Evolutionary conservation across 495 filamentous ascomycete species (phyloP).

Genomic region (Jackrogersella multiformis): DNA sequence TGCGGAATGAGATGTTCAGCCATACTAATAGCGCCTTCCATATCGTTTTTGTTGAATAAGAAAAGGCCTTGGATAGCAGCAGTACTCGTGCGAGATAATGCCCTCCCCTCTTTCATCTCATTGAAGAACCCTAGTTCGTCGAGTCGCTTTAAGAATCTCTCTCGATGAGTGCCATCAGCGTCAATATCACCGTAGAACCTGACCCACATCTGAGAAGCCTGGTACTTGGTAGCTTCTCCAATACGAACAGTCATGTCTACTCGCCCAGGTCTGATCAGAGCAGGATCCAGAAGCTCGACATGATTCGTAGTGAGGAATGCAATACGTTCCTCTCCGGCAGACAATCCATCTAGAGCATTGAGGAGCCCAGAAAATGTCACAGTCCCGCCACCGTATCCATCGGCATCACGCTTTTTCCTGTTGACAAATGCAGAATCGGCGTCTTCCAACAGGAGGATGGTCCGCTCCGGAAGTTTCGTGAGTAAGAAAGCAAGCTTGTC

Average conservation of each 20-base stretch:
- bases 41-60: slow-evolving; percentile 89
- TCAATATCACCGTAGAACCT: slow-evolving; percentile 92
- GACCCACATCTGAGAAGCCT: slow-evolving; percentile 89
- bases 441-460: slow-evolving; percentile 89
- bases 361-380: slow-evolving; percentile 95
- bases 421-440: slow-evolving; percentile 93
- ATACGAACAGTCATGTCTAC: slow-evolving; percentile 94
- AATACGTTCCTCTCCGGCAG: slow-evolving; percentile 93
- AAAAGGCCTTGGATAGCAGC: slow-evolving; percentile 94
- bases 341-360: slow-evolving; percentile 93
- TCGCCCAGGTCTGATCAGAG: slow-evolving; percentile 87
- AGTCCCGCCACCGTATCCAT: slow-evolving; percentile 88
- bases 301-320: slow-evolving; percentile 97
- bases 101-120: slow-evolving; percentile 49
- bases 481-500: slow-evolving; percentile 89
- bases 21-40: slow-evolving; percentile 86
- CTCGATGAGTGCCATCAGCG: slow-evolving; percentile 62
- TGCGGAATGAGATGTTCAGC: slow-evolving; percentile 70
- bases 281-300: slow-evolving; percentile 85
- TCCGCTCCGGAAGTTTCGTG: slow-evolving; percentile 85
- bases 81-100: slow-evolving; percentile 71
- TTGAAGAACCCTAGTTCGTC: slow-evolving; percentile 60
- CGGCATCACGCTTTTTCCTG: slow-evolving; percentile 75
- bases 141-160: slow-evolving; percentile 61
- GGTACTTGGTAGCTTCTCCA: slow-evolving; percentile 84